phyloP scores from a whole-genome alignment of 2,329 filamentous ascomycete genomes.

The Fusarium lyarnte region DNA sequence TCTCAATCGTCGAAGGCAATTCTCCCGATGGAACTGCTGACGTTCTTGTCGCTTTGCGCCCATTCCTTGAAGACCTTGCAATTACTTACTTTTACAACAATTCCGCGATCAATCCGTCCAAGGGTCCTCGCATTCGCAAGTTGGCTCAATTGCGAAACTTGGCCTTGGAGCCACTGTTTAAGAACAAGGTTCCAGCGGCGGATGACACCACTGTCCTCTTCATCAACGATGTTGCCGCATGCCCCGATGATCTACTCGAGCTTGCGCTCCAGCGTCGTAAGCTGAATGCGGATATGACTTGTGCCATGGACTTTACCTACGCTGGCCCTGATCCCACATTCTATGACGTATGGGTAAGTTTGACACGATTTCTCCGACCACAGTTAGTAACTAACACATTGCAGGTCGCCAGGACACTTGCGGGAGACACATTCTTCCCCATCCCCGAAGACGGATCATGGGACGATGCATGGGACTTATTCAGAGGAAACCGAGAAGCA shows the following conservation, averaged over 20 bases:
- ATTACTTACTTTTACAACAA: conserved; percentile 54
- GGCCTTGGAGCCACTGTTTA: conserved; percentile 58
- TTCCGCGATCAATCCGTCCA: conserved; percentile 55
- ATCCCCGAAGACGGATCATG: conserved; percentile 62
- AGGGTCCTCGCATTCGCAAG: conserved; percentile 55
- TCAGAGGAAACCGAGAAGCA: conserved; percentile 58
- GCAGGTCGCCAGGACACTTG: conserved; percentile 60
- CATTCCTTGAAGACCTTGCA: conserved; percentile 52
- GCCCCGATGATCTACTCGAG: conserved; percentile 66
- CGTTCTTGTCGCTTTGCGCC: conserved; percentile 55
- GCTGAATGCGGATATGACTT: conserved; percentile 64
- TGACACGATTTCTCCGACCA: rapidly evolving
- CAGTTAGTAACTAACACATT: not conserved
- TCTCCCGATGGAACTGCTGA: conserved; percentile 65
- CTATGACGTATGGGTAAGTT: conserved; percentile 61
- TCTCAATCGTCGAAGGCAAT: conserved; percentile 66
- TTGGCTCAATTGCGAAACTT: conserved; percentile 63
- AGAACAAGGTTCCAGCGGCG: conserved; percentile 39
- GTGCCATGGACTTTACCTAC: conserved; percentile 67
- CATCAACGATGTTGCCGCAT: conserved; percentile 64
- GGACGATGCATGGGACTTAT: conserved; percentile 60
- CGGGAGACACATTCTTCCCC: conserved; percentile 65
- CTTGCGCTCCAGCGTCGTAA: conserved; percentile 58
- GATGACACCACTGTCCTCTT: conserved; percentile 59
- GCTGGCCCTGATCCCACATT: conserved; percentile 58